Evolutionary conservation across 345 rosid species (phyloP), one percentile per base, ranked within the genome.

Genomic region (Microthlaspi erraticum): DNA sequence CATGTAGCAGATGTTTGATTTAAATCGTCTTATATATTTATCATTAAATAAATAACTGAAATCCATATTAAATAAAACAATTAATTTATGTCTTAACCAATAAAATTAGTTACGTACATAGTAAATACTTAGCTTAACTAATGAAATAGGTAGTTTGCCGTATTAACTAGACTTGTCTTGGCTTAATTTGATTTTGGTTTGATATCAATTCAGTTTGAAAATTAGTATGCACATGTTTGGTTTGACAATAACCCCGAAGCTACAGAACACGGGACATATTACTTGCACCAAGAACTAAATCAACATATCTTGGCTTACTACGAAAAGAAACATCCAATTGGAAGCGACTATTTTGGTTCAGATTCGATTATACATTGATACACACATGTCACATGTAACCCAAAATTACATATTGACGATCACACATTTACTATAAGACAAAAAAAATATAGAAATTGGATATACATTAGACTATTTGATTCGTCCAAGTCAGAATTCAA

Each of bases 351-450:
- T 14, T 60, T 42, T 62, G 29, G 48, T 52, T 61, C 54, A 51
- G 37, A 46, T 71, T 71, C 48, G 29, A n/a, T 33, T 53, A 43
- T 44, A 53, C 63, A 51, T 50, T 60, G 37, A 71, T 51, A 61
- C 29, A 62, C 62, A 63, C 63, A 64, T 72, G 49, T 52, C 62
- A 63, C 63, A 64, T 72, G 49, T 26, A 64, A 45, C 56, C 53
- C 16, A 50, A 60, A 61, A 42, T 42, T 42, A 34, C 38, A 32
- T 26, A 26, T 31, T 42, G 68, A 61, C 16, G 64, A 56, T 45
- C 23, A 56, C 13, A 48, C 66, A 65, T 64, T 31, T 46, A 73
- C 29, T 26, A 26, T 26, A 73, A 38, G 65, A 19, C 10, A 41
- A 33, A 60, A 60, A 8, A 17, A 50, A 23, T 52, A 42, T 7